Base-by-base conservation (phyloP, 2,329 filamentous ascomycete genomes). In the Xenoacremonium recifei region DNA sequence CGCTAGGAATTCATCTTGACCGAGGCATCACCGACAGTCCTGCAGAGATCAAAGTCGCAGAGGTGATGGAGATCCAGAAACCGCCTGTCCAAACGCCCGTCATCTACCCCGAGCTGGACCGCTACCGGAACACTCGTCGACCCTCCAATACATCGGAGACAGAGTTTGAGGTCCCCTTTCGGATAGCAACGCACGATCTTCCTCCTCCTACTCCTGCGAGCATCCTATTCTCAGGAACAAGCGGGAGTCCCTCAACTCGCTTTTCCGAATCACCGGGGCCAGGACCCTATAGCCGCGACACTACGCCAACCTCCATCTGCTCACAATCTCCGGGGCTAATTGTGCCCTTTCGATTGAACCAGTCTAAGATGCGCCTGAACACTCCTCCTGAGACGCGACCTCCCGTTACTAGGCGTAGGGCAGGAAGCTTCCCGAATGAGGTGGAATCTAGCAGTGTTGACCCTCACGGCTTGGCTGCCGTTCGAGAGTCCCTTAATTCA, bases 291-390 rank as follows among this genome's bases (percentile, higher is more conserved):
- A 90, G 86, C 58, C 77, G 86, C 48, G 85, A 87, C 45, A 89
- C 86, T 1, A 90, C 87, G 3, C 87, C 87, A 6, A 89, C 85
- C 4, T 90, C 87, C 9, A 82, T 87, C 49, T 85, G 83, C 6
- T 90, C 87, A 2, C 84, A 85, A 54, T 90, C 85, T 13, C 84
- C 87, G 4, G 76, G 79, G 3, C 63, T 84, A 4, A 65, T 80
- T 60, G 74, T 57, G 47, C 78, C 66, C 40, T 70, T 61, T 47
- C 72, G 66, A 47, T 71, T 59, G 51, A 73, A 63, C 19, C 65
- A 69, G 37, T 62, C 70, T n/a, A 73, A 75, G 53, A 58, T 63
- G 44, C 73, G 73, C 52, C 78, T 81, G 60, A 67, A 66, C 40
- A 84, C 79, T 55, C 80, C 76, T 35, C 68, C 72, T 35, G 64